phyloP scores from a whole-genome alignment of 306 rosid genomes.

The Castanea mollissima region DNA sequence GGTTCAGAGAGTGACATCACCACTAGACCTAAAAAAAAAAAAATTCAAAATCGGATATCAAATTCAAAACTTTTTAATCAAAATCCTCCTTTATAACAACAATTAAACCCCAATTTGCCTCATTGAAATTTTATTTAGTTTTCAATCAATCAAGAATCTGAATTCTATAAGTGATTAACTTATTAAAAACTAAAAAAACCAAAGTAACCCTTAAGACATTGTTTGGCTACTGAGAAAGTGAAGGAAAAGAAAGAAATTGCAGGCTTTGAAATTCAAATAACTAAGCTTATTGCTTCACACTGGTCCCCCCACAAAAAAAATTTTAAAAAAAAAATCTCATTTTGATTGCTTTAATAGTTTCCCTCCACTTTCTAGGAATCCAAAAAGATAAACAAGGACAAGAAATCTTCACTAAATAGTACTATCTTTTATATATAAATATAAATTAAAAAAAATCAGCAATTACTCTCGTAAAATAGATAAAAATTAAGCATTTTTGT shows the following conservation, averaged over 20 bases:
- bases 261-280: not conserved
- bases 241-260: slow-evolving; percentile 1
- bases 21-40: slow-evolving; percentile 12
- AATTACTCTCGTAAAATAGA: too few relatives aligned
- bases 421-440: too few relatives aligned
- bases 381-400: too few relatives aligned
- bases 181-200: too few relatives aligned
- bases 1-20: not conserved
- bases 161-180: not conserved
- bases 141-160: not conserved
- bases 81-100: not conserved
- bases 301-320: not conserved
- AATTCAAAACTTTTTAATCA: not conserved
- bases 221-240: slow-evolving; percentile 19
- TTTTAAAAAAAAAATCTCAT: not conserved
- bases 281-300: too few relatives aligned
- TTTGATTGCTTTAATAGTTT: too few relatives aligned
- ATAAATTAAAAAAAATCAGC: too few relatives aligned
- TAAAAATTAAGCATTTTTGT: too few relatives aligned
- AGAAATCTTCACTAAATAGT: too few relatives aligned
- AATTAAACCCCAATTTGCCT: not conserved
- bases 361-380: too few relatives aligned
- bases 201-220: not conserved
- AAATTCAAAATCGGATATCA: not conserved
- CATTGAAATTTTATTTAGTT: not conserved